Conservation (phyloP, 1,284 basidiomycete species). For the Tilletia walkeri region DNA sequence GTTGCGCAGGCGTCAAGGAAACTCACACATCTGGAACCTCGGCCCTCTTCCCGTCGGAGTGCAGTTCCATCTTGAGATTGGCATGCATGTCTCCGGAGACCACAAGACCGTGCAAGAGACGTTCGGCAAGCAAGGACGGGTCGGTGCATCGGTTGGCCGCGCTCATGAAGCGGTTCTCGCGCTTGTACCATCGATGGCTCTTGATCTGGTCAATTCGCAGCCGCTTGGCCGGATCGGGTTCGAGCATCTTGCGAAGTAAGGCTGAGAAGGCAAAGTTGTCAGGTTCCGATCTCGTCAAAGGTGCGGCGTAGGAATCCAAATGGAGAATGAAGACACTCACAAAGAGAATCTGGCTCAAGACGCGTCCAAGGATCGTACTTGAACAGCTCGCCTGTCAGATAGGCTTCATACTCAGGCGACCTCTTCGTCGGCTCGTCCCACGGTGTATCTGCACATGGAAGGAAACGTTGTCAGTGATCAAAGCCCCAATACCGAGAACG, state of each 20-base stretch:
- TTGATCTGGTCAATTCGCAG: slow-evolving; percentile 46
- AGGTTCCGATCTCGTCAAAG: slow-evolving; percentile 16
- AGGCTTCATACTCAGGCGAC: slow-evolving; percentile 77
- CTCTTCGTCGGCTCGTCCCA: slow-evolving; percentile 88
- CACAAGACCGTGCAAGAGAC: slow-evolving; percentile 50
- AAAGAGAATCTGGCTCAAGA: slow-evolving; percentile 64
- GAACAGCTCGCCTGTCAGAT: slow-evolving; percentile 69
- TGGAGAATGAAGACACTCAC: slow-evolving; percentile 3
- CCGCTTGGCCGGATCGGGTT: slow-evolving; percentile 41
- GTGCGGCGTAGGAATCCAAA: no score
- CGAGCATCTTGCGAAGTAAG: slow-evolving; percentile 42
- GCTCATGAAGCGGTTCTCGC: slow-evolving; percentile 43
- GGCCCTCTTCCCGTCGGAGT: slow-evolving; percentile 50
- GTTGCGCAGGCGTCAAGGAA: background rate
- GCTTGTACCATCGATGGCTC: slow-evolving; percentile 52
- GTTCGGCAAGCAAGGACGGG: slow-evolving; percentile 51
- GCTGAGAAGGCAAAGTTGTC: slow-evolving; percentile 18
- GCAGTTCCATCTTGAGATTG: slow-evolving; percentile 34
- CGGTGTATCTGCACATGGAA: slow-evolving; percentile 71
- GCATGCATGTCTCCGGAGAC: slow-evolving; percentile 51
- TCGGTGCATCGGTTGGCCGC: slow-evolving; percentile 49
- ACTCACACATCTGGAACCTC: slow-evolving; percentile 41
- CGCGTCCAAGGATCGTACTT: slow-evolving; percentile 77
- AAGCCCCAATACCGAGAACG: background rate
- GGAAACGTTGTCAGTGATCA: background rate